Percentiles rank a stretch among this genome's conserved stretches.
Conservation (phyloP, 2,329 filamentous ascomycete genomes). For the Sarocladiaceae sp. region DNA sequence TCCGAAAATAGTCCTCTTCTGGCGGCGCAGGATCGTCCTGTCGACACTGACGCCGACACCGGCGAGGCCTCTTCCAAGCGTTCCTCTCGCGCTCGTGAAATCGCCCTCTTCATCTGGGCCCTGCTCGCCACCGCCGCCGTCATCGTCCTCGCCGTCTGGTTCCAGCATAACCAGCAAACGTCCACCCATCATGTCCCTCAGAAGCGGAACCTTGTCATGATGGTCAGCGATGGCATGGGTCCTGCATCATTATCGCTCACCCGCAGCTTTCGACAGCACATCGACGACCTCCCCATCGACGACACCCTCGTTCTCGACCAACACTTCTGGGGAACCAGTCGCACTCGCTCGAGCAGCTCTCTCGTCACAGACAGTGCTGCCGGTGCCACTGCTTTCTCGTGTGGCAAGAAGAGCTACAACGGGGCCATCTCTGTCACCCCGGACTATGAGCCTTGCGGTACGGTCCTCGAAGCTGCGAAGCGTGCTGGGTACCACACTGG, state of each 20-base stretch:
- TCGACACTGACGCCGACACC: conserved; percentile 10
- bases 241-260: conserved; percentile 85
- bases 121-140: conserved; percentile 71
- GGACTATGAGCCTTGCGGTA: conserved; percentile 81
- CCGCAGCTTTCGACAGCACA: conserved; percentile 75
- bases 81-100: conserved; percentile 54
- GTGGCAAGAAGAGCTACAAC: conserved; percentile 91
- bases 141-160: conserved; percentile 70
- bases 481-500: conserved; percentile 87
- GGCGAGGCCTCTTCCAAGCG: conserved; percentile 16
- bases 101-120: conserved; percentile 76
- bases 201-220: conserved; percentile 94
- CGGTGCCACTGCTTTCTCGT: conserved; percentile 95
- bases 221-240: conserved; percentile 99
- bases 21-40: neutral
- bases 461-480: conserved; percentile 88
- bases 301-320: conserved; percentile 76
- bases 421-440: conserved; percentile 88
- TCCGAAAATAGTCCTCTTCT: conserved; percentile 5
- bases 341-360: conserved; percentile 77
- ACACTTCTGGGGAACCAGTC: conserved; percentile 83
- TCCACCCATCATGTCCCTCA: conserved; percentile 27
- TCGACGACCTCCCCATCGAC: conserved; percentile 63
- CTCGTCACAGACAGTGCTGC: conserved; percentile 93
- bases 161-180: conserved; percentile 62